Percentiles rank a stretch among this genome's conserved stretches.
These are phyloP conservation scores for Ceratobasidium sp. DNA, from an alignment of 1,284 basidiomycete species.

Conservation along the genomic window DNA sequence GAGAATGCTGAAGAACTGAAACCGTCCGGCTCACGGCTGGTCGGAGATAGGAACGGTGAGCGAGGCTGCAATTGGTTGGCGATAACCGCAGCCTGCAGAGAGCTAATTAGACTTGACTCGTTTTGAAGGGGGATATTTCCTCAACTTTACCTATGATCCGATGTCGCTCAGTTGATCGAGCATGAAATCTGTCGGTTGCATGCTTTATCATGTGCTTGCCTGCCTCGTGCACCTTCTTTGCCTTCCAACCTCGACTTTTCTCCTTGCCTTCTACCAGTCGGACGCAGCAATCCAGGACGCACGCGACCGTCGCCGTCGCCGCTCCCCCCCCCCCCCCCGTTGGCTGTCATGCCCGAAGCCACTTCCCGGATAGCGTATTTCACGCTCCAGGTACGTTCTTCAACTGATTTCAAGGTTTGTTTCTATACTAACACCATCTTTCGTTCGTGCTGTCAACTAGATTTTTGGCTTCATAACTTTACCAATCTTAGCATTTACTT, in stretches of 20 bases:
- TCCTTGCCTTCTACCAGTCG: not conserved
- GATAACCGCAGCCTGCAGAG: too few relatives aligned
- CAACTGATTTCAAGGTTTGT: not conserved
- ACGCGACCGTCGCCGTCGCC: not conserved
- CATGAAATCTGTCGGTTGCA: not conserved
- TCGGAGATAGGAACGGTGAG: not conserved
- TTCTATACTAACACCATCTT: not conserved
- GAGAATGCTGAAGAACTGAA: not conserved
- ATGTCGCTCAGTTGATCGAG: slow-evolving; percentile 6
- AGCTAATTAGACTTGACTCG: not conserved
- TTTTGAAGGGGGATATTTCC: not conserved
- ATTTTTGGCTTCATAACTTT: slow-evolving; percentile 32
- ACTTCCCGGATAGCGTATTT: slow-evolving; percentile 24
- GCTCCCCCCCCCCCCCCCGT: too few relatives aligned
- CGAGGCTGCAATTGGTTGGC: too few relatives aligned
- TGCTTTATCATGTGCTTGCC: not conserved
- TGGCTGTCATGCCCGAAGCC: slow-evolving; percentile 12
- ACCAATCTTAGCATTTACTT: slow-evolving; percentile 28
- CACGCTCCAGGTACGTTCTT: slow-evolving; percentile 16
- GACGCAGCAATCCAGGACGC: not conserved
- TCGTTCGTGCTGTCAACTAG: not conserved
- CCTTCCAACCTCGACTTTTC: slow-evolving; percentile 7
- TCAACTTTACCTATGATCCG: not conserved
- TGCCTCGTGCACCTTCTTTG: not conserved
- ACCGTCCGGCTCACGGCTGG: not conserved